A percentile compares a stretch with the other conserved stretches of the same genome.
Evolutionary conservation across 2,329 filamentous ascomycete genomes (phyloP).

Genomic region (Colletotrichum graminicola): DNA sequence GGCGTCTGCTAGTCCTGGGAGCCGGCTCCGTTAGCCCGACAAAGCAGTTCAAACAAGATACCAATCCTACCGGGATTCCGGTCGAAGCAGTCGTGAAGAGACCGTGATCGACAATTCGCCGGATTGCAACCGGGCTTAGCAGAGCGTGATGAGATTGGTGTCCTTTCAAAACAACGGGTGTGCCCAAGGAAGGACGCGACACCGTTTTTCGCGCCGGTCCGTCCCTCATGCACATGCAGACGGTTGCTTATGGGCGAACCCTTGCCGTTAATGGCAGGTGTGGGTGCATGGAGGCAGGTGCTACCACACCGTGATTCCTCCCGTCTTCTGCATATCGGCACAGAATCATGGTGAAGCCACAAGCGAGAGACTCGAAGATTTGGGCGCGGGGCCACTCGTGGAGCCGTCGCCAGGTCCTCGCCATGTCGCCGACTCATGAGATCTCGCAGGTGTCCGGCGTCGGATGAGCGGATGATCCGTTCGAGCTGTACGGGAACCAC

Average conservation of each 20-base stretch:
- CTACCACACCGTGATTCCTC: slow-evolving; percentile 13
- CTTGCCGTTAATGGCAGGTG: slow-evolving; percentile 26
- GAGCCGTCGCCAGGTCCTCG: background rate
- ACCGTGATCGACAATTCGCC: background rate
- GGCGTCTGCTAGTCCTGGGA: background rate
- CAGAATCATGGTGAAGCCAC: background rate
- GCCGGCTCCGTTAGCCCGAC: background rate
- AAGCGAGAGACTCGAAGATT: background rate
- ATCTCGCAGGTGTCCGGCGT: background rate
- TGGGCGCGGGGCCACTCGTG: background rate
- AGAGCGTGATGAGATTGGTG: background rate
- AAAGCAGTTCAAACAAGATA: background rate
- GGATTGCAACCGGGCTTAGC: background rate
- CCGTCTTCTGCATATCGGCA: background rate
- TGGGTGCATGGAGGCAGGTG: slow-evolving; percentile 31
- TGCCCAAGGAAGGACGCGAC: slow-evolving; percentile 17
- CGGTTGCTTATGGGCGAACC: slow-evolving; percentile 25
- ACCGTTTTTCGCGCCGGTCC: slow-evolving; percentile 28
- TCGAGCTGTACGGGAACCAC: background rate
- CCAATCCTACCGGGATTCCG: no score
- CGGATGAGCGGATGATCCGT: background rate
- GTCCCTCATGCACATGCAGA: slow-evolving; percentile 41
- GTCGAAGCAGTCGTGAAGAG: background rate
- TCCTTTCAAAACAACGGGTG: slow-evolving; percentile 10
- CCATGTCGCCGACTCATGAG: background rate